A percentile compares a stretch with the other conserved stretches of the same genome.
phyloP scores from a whole-genome alignment of 441 rosid genomes.

The Syzygium malaccense region DNA sequence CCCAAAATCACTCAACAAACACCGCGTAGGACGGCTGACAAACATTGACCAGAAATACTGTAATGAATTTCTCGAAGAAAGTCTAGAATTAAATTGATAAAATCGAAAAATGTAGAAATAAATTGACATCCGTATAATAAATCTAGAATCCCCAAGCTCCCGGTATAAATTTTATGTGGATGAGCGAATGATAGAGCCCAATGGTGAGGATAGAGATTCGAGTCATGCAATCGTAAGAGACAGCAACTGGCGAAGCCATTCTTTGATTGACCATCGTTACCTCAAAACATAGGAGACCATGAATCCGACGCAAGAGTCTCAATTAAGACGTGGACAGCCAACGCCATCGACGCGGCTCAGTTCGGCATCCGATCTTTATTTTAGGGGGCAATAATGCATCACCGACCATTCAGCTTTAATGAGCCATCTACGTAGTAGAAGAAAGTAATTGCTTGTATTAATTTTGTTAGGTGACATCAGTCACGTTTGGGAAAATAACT shows the following conservation, averaged over 20 bases:
- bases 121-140: not conserved
- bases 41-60: not conserved
- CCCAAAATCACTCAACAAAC: no score
- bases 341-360: not conserved
- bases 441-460: not conserved
- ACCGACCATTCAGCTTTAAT: not conserved
- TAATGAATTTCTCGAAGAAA: not conserved
- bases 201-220: not conserved
- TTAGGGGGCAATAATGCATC: not conserved
- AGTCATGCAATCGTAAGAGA: not conserved
- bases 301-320: not conserved
- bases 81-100: not conserved
- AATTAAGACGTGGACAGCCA: not conserved
- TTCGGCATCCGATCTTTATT: not conserved
- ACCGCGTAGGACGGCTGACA: accelerated
- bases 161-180: not conserved
- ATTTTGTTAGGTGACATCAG: not conserved
- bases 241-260: not conserved
- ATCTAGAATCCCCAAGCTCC: not conserved
- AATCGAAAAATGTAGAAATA: not conserved
- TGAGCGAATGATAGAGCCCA: not conserved
- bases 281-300: not conserved
- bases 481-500: not conserved
- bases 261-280: not conserved
- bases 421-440: not conserved